These are phyloP conservation scores for Diaporthe capsici DNA, from an alignment of 2,329 filamentous ascomycete genomes.

Conservation along the genomic window DNA sequence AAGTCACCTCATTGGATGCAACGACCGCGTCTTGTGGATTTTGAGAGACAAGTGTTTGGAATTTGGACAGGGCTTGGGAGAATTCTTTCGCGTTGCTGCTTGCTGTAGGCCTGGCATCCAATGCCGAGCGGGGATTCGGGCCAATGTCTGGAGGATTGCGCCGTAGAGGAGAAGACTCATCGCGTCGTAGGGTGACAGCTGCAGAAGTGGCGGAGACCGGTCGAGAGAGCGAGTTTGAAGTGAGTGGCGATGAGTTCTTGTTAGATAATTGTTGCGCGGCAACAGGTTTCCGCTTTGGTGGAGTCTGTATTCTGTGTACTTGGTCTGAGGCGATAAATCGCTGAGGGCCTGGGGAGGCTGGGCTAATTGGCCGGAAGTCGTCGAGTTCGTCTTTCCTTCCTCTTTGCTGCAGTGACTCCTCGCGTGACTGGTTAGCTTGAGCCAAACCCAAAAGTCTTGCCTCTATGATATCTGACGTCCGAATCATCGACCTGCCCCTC, in stretches of 20 bases:
- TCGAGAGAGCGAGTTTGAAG: not conserved
- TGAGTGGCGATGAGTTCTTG: not conserved
- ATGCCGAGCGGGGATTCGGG: too few relatives aligned
- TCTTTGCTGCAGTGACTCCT: not conserved
- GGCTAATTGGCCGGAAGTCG: not conserved
- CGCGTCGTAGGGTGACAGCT: not conserved
- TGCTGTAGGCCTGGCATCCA: not conserved
- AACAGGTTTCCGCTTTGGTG: not conserved
- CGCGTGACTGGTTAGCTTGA: not conserved
- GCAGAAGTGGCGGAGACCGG: constrained; percentile 5
- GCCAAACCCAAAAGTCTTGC: constrained; percentile 1
- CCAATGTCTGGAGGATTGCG: not conserved
- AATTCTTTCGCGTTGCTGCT: not conserved
- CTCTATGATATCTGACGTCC: constrained; percentile 7
- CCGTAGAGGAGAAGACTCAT: not conserved
- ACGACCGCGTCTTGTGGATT: not conserved
- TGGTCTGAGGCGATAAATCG: not conserved
- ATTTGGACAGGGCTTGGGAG: constrained; percentile 1
- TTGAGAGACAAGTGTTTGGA: not conserved
- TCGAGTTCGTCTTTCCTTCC: too few relatives aligned
- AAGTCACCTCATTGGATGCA: constrained; percentile 8
- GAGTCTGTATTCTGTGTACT: not conserved
- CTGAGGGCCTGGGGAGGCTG: not conserved
- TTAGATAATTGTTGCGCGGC: not conserved
- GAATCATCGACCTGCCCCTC: constrained; percentile 16